Conservation (phyloP, 257 asterid genomes). For the Nicotiana attenuata region DNA sequence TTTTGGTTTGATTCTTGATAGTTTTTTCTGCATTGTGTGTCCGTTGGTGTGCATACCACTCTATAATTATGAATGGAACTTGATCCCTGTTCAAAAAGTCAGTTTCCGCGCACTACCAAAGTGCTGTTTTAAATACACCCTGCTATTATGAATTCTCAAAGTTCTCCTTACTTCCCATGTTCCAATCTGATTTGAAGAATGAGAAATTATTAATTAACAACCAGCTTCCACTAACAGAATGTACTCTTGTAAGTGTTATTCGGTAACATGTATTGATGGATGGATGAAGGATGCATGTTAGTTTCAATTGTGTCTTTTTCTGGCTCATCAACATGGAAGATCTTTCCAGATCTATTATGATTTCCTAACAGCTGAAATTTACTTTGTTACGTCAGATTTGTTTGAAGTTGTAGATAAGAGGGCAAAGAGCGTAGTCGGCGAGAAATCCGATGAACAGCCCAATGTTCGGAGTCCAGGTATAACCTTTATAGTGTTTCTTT, state of each 20-base stretch:
- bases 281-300: not conserved
- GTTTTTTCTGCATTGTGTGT: not conserved
- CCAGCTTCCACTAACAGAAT: not conserved
- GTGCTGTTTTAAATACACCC: not conserved
- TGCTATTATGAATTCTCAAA: not conserved
- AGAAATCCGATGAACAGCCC: slow-evolving; percentile 65
- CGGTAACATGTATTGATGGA: not conserved
- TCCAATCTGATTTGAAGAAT: not conserved
- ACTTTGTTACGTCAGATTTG: slow-evolving; percentile 51
- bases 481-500: slow-evolving; percentile 9
- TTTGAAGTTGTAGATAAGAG: slow-evolving; percentile 93
- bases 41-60: not conserved
- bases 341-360: not conserved
- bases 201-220: not conserved
- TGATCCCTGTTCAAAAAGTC: not conserved
- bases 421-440: slow-evolving; percentile 93
- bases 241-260: not conserved
- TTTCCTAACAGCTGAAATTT: slow-evolving; percentile 4
- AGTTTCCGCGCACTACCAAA: not conserved
- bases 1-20: not conserved
- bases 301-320: not conserved
- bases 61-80: not conserved
- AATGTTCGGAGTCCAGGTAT: slow-evolving; percentile 51
- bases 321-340: not conserved
- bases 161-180: not conserved